Percentiles rank a stretch among this genome's conserved stretches.
Conservation (phyloP, 1,284 basidiomycete species). For the Jaminaea rosea region DNA sequence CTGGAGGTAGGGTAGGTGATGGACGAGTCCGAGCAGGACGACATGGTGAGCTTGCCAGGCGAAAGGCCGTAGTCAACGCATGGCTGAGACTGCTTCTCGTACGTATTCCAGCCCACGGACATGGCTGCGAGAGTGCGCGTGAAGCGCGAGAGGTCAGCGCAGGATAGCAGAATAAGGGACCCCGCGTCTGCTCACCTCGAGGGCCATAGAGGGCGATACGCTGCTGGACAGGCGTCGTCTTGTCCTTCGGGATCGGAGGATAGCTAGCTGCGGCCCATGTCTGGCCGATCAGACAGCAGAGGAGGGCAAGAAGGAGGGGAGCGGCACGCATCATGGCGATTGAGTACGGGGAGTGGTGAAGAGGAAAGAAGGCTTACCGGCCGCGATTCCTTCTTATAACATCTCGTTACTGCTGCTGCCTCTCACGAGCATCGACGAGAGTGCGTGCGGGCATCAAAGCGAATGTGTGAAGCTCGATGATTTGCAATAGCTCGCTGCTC, state of each 20-base stretch:
- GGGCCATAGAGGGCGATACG: constrained; percentile 15
- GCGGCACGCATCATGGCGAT: no score
- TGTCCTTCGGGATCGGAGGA: constrained; percentile 13
- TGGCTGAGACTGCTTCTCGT: constrained; percentile 11
- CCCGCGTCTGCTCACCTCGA: constrained; percentile 4
- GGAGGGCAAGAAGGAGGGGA: no score
- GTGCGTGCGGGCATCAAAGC: no score
- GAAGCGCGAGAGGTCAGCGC: background rate
- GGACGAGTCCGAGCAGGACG: constrained; percentile 16
- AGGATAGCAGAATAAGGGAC: no score
- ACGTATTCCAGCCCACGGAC: constrained; percentile 32
- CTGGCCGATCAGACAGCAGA: no score
- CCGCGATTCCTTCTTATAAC: no score
- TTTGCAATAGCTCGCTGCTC: no score
- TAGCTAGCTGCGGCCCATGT: constrained; percentile 1
- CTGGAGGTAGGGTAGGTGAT: constrained; percentile 26
- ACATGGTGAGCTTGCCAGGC: constrained; percentile 2
- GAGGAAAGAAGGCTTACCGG: no score
- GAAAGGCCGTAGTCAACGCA: constrained; percentile 22
- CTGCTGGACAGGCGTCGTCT: constrained; percentile 23
- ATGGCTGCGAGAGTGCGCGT: constrained; percentile 8
- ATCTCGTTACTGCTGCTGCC: no score
- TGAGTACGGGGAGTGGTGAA: no score
- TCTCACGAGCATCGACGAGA: no score
- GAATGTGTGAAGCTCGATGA: no score